phyloP scores from a whole-genome alignment of 2,329 filamentous ascomycete species.

The Calonectria ilicicola region DNA sequence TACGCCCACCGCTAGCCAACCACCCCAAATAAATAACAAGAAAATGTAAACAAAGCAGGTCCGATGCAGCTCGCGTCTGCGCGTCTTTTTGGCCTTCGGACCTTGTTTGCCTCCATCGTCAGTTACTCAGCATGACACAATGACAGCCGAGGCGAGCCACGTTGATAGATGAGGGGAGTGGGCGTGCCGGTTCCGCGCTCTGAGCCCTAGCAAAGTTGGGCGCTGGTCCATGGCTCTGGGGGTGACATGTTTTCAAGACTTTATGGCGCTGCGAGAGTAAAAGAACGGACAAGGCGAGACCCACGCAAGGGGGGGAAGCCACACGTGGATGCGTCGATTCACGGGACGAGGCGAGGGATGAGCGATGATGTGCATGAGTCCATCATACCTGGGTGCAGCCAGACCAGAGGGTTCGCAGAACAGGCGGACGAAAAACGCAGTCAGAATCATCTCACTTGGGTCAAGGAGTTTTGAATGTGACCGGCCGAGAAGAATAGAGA shows the following conservation, averaged over 20 bases:
- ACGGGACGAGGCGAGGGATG: conserved; percentile 5
- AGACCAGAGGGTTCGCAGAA: conserved; percentile 6
- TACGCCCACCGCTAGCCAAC: conserved; percentile 6
- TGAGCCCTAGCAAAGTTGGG: conserved; percentile 16
- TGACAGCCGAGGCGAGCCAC: neutral
- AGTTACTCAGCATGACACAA: neutral
- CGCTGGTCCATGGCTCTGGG: neutral
- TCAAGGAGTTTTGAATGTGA: neutral
- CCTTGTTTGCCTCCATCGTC: neutral
- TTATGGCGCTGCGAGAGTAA: neutral
- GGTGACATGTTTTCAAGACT: conserved; percentile 10
- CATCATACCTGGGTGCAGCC: conserved; percentile 1
- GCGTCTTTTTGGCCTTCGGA: neutral
- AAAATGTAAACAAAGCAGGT: conserved; percentile 6
- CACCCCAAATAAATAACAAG: conserved; percentile 8
- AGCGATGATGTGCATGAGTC: conserved; percentile 15
- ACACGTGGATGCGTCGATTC: conserved; percentile 4
- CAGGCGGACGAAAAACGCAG: neutral
- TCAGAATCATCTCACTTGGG: neutral
- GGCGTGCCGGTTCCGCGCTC: neutral
- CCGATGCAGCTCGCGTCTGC: neutral
- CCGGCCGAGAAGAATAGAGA: neutral
- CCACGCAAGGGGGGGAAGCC: neutral
- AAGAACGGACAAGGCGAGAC: neutral
- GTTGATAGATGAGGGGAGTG: conserved; percentile 7